These are phyloP conservation scores for Yamadazyma dushanensis DNA, from an alignment of 1,139 yeast species.

Conservation along the genomic window DNA sequence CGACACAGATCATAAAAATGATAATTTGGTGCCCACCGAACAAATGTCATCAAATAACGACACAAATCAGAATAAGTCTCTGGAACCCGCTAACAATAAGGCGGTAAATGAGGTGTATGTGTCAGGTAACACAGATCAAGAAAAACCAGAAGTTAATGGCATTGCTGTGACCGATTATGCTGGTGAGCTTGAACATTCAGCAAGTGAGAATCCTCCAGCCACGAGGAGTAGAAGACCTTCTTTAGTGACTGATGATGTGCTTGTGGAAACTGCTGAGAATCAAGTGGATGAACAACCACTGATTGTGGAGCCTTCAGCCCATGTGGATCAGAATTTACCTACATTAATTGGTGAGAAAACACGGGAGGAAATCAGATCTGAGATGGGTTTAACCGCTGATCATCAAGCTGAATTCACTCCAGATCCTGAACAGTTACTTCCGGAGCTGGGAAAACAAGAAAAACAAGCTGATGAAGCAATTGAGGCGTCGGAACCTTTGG, in stretches of 20 bases:
- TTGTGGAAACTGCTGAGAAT: slow-evolving; percentile 2
- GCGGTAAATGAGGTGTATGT: too few species aligned
- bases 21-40: too few species aligned
- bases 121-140: too few species aligned
- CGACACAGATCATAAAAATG: too few species aligned
- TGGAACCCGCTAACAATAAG: too few species aligned
- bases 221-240: slow-evolving; percentile 6
- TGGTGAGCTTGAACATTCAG: background rate
- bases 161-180: background rate
- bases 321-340: slow-evolving; percentile 8
- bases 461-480: background rate
- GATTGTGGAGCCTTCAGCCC: background rate
- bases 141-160: too few species aligned
- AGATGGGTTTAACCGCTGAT: slow-evolving; percentile 10
- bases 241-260: slow-evolving; percentile 4
- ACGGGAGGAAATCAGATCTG: slow-evolving; percentile 11
- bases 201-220: background rate
- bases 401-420: slow-evolving; percentile 7
- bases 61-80: too few species aligned
- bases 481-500: background rate
- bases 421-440: slow-evolving; percentile 8
- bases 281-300: background rate
- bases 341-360: slow-evolving; percentile 15
- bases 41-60: too few species aligned
- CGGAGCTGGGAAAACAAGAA: slow-evolving; percentile 1